A percentile compares a stretch with the other conserved stretches of the same genome.
phyloP scores from a whole-genome alignment of 2,329 filamentous ascomycete species.

The Apiospora saccharicola region DNA sequence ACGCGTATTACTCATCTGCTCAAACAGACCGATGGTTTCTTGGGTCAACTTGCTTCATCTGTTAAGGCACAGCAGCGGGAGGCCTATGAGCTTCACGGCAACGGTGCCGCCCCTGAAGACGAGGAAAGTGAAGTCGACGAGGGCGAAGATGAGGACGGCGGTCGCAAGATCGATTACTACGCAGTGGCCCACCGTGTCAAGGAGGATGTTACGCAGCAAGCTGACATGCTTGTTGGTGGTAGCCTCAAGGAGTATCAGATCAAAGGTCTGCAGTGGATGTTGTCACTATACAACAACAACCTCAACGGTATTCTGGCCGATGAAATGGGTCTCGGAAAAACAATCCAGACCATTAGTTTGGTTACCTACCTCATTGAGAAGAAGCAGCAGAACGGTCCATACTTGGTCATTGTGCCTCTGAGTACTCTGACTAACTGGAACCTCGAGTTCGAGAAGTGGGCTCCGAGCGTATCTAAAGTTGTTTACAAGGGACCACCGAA shows the following conservation, averaged over 20 bases:
- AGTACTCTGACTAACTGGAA: constrained; percentile 99
- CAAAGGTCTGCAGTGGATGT: constrained; percentile 99
- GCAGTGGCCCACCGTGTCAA: constrained; percentile 95
- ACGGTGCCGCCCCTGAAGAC: constrained; percentile 64
- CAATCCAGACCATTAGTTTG: constrained; percentile 97
- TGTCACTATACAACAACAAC: constrained; percentile 99
- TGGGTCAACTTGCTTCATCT: constrained; percentile 92
- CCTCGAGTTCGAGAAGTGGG: constrained; percentile 98
- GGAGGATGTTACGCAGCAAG: constrained; percentile 87
- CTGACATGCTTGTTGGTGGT: constrained; percentile 87
- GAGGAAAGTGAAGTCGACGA: constrained; percentile 73
- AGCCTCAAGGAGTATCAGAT: constrained; percentile 96
- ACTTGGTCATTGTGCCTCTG: constrained; percentile 94
- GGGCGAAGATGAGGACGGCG: constrained; percentile 71
- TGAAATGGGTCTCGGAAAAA: constrained; percentile 99
- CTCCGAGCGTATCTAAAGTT: constrained; percentile 82
- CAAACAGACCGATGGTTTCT: constrained; percentile 95
- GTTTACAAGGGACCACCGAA: constrained; percentile 97
- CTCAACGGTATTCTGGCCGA: constrained; percentile 98
- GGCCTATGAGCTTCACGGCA: constrained; percentile 79
- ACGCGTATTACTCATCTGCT: constrained; percentile 98
- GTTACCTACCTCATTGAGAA: constrained; percentile 97
- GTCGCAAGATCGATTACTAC: constrained; percentile 96
- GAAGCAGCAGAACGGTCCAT: constrained; percentile 91
- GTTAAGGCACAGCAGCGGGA: constrained; percentile 93